These are phyloP conservation scores for Cinchona pubescens DNA, from an alignment of 257 asterid species.

Conservation along the genomic window DNA sequence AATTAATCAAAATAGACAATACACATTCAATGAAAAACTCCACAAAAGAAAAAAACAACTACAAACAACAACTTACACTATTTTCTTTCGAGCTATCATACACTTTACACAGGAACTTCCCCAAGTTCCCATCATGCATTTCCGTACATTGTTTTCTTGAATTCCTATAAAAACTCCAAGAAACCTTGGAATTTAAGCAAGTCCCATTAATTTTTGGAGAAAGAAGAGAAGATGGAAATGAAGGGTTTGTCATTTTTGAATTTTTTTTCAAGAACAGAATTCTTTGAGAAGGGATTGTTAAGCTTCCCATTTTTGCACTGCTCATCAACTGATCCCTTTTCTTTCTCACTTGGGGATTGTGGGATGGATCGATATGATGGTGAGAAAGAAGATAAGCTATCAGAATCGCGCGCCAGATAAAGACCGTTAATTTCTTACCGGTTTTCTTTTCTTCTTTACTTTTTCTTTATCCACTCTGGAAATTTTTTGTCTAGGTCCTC, in stretches of 20 bases:
- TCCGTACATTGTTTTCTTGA: conserved; percentile 15
- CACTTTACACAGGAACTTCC: conserved; percentile 16
- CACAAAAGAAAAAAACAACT: not conserved
- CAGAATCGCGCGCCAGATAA: conserved; percentile 19
- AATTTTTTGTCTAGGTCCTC: not conserved
- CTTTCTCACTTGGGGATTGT: not conserved
- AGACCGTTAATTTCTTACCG: conserved; percentile 26
- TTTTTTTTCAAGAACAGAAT: conserved; percentile 13
- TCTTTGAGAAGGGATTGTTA: conserved; percentile 27
- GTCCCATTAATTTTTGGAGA: conserved; percentile 13
- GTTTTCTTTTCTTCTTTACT: too few relatives aligned
- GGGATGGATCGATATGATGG: not conserved
- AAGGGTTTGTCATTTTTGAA: not conserved
- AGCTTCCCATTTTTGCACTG: conserved; percentile 22
- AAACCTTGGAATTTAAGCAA: conserved; percentile 3
- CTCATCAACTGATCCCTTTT: too few relatives aligned
- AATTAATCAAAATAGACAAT: not conserved
- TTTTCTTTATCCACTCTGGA: not conserved
- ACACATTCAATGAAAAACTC: too few relatives aligned
- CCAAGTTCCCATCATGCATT: conserved; percentile 3
- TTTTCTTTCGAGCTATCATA: conserved; percentile 6
- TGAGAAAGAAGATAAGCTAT: conserved; percentile 11
- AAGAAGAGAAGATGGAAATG: conserved; percentile 5
- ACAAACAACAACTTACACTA: conserved; percentile 18
- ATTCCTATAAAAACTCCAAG: conserved; percentile 18